These are phyloP conservation scores for Cyanidioschyzon merolae DNA, from an alignment of 23 red algal species.

Conservation along the genomic window DNA sequence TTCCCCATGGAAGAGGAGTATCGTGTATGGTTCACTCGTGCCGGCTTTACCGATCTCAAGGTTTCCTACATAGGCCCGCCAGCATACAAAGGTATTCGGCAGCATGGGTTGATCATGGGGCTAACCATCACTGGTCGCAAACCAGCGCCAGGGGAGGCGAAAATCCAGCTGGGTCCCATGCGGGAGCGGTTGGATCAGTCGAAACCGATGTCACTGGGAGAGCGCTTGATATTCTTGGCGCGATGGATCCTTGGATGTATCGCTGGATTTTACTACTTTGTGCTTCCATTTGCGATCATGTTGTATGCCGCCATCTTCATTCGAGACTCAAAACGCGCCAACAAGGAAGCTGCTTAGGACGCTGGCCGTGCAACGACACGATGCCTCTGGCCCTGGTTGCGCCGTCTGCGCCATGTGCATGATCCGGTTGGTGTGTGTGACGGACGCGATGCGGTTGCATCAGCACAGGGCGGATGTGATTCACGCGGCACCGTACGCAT, in stretches of 20 bases:
- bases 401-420: no score
- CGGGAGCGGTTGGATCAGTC: constrained; percentile 29
- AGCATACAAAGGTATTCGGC: constrained; percentile 85
- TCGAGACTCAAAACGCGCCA: background rate
- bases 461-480: no score
- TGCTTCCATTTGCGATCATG: constrained; percentile 86
- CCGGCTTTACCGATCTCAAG: constrained; percentile 67
- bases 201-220: constrained; percentile 23
- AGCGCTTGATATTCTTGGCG: constrained; percentile 61
- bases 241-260: constrained; percentile 62
- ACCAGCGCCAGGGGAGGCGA: constrained; percentile 44
- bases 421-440: no score
- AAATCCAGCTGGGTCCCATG: constrained; percentile 57
- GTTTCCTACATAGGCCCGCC: constrained; percentile 78
- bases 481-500: no score
- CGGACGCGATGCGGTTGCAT: no score
- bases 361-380: no score
- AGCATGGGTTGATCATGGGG: constrained; percentile 94
- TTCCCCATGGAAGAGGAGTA: constrained; percentile 93
- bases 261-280: constrained; percentile 91
- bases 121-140: constrained; percentile 71
- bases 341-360: background rate
- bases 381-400: no score
- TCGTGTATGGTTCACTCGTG: constrained; percentile 58
- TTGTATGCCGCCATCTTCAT: constrained; percentile 88